A percentile compares a stretch with the other conserved stretches of the same genome.
Conservation (phyloP, 805 yeast species). For the Hanseniaspora nectarophila region DNA sequence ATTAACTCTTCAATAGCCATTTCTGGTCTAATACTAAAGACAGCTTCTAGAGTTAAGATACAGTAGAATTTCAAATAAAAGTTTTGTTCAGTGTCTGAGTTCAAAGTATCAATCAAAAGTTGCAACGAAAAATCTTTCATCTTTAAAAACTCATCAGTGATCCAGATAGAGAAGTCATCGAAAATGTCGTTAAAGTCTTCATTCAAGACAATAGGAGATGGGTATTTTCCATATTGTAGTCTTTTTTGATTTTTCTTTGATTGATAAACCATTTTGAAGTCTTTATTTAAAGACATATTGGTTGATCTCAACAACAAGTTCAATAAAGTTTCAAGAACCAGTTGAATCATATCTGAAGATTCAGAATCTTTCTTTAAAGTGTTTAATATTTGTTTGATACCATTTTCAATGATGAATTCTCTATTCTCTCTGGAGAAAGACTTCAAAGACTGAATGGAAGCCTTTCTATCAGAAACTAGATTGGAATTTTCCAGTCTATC, state of each 20-base stretch:
- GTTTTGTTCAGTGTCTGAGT: conserved; percentile 28
- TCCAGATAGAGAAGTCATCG: conserved; percentile 88
- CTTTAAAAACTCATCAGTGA: conserved; percentile 61
- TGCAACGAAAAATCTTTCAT: conserved; percentile 31
- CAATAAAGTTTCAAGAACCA: conserved; percentile 73
- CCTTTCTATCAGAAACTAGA: conserved; percentile 69
- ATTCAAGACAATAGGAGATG: conserved; percentile 54
- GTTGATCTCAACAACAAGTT: conserved; percentile 66
- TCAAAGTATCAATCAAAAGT: conserved; percentile 36
- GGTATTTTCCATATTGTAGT: conserved; percentile 62
- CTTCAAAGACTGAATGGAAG: conserved; percentile 81
- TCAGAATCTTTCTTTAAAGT: conserved; percentile 53
- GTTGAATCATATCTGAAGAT: conserved; percentile 64
- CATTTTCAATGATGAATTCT: conserved; percentile 81
- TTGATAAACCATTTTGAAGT: conserved; percentile 8
- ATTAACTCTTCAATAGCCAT: conserved; percentile 65
- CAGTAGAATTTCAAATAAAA: conserved; percentile 73
- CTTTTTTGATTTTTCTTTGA: conserved; percentile 55
- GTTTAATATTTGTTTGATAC: conserved; percentile 58
- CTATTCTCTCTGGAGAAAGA: conserved; percentile 80
- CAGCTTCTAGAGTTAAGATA: conserved; percentile 71
- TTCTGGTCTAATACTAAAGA: conserved; percentile 62
- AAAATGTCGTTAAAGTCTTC: conserved; percentile 35
- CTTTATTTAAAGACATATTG: conserved; percentile 25
- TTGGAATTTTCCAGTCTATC: conserved; percentile 78